Evolutionary conservation across 2,329 filamentous ascomycete species (phyloP), one percentile per base, ranked within the genome.

Genomic region (Lachnellula arida): DNA sequence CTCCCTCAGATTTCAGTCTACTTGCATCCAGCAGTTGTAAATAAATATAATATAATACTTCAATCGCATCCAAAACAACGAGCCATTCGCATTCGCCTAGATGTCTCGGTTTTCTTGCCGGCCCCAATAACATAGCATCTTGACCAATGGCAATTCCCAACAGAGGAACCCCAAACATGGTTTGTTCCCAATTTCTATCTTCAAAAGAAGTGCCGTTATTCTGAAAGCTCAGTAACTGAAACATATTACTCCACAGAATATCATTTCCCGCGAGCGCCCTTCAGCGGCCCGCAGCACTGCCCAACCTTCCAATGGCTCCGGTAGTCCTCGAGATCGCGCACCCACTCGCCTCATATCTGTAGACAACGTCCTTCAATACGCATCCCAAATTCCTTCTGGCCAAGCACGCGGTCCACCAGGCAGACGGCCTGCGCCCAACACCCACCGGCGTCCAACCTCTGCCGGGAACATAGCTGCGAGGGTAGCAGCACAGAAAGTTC

Each of bases 311-410:
- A 59, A 59, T 43, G 37, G 58, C 57, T 37, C 66, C 58, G 59
- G 64, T 53, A 54, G 62, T 53, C 68, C 66, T 61, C 70, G 65
- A 63, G 66, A 64, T 61, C 73, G 65, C 55, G 71, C 65, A 63
- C 77, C 80, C 63, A 92, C 84, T 77, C 88, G 84, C 66, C 89
- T 89, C 72, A 90, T 97, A 70, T 86, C 85, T 1, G 93, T 99
- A 72, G 94, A 99, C 75, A 96, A 93, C 70, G 89, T 97, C 62
- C 84, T 99, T 5, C 91, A 96, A 71, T 90, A 96, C 75, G 88
- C 91, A 57, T 94, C 91, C 49, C 92, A 97, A 68, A 94, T 99
- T 42, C 94, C 94, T 1, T 97, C 94, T 0, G 92, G 91, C 67
- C 93, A 97, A 72, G 89, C 91, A 54, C 86, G 94, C 40, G 80